Evolutionary conservation across 768 basidiomycete genomes (phyloP), one percentile per base, ranked within the genome.

Genomic region (Boletus vinaceobasis): DNA sequence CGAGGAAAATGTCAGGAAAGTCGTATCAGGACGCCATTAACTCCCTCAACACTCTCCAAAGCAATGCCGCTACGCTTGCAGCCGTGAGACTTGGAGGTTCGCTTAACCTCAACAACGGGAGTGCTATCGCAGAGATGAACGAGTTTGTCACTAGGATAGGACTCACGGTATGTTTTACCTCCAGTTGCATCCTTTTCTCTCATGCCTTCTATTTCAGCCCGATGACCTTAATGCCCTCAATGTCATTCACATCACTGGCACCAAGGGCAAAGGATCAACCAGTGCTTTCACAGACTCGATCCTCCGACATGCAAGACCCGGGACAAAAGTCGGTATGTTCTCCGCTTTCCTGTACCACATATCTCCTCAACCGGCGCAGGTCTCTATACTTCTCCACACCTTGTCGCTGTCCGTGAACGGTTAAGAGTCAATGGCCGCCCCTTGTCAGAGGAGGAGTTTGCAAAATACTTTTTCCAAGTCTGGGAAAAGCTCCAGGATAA

Each of bases 241-340:
- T 70, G 93, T 96, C 53, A 83, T 98, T 44, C 96, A 99, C 75
- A 85, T 99, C 60, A 95, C 96, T 9, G 96, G 96, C 4, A 98
- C 97, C 5, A 99, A 99, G 73, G 96, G 96, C 33, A 99, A 99
- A 70, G 96, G 96, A 7, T 98, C 96, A 4, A 94, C 97, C 1
- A 92, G 90, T 60, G 96, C 97, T 8, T 98, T 98, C 64, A 82
- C 84, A 5, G 88, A 93, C 63, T 90, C 89, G 10, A 86, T 98
- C 50, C 75, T 98, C 47, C 82, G 91, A n/a, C 78, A 81, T 55
- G 72, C 79, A n/a, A 80, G 74, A 60, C 87, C 94, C 7, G 73
- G 78, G 2, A 90, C 87, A 77, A 94, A 86, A 76, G 82, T 90
- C 59, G 96, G 93, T 90, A 66, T 60, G 85, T 64, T 15, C 37